A percentile compares a stretch with the other conserved stretches of the same genome.
These are phyloP conservation scores for Coprinopsis strossmayeri DNA, from an alignment of 768 basidiomycete species.

Conservation along the genomic window DNA sequence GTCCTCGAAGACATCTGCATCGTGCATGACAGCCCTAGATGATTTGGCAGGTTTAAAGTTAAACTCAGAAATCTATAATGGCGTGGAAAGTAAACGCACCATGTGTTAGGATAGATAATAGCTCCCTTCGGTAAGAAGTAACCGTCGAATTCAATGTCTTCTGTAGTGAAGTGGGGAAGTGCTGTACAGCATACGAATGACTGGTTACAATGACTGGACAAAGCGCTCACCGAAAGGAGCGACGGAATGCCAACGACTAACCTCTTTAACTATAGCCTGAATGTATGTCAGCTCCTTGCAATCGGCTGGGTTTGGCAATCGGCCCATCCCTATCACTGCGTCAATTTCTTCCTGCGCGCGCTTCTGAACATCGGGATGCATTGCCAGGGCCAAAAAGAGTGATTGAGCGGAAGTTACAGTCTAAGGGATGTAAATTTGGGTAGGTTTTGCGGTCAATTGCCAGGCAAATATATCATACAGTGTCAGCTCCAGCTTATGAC, in stretches of 20 bases:
- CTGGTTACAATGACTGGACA: neutral
- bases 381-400: neutral
- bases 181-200: neutral
- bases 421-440: neutral
- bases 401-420: neutral
- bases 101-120: slow-evolving; percentile 3
- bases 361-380: slow-evolving; percentile 1
- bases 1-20: slow-evolving; percentile 24
- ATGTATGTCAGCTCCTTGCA: slow-evolving; percentile 19
- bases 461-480: neutral
- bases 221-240: slow-evolving; percentile 11
- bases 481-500: neutral
- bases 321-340: slow-evolving; percentile 13
- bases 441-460: neutral
- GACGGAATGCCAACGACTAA: slow-evolving; percentile 13
- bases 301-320: slow-evolving; percentile 21
- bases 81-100: neutral
- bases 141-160: slow-evolving; percentile 5
- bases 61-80: neutral
- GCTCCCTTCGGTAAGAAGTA: slow-evolving; percentile 7
- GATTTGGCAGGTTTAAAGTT: neutral
- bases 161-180: slow-evolving; percentile 4
- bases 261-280: slow-evolving; percentile 19
- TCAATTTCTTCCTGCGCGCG: slow-evolving; percentile 6
- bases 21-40: slow-evolving; percentile 26